phyloP scores from a whole-genome alignment of 192 early-diverging fungal species.

The Geosiphon pyriformis region DNA sequence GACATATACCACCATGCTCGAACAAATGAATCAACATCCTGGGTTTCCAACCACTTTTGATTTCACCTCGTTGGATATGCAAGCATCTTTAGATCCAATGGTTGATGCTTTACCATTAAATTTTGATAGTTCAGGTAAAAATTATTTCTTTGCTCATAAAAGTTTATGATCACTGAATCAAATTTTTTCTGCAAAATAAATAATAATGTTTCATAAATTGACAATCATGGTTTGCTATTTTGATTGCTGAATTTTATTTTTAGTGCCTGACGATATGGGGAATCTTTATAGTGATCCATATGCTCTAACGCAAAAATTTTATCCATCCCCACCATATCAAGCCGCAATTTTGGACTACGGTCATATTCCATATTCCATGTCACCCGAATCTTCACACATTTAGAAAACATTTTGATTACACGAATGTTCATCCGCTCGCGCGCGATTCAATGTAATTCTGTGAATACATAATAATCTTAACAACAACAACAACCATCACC shows the following conservation, averaged over 20 bases:
- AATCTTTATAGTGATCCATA: slow-evolving; percentile 7
- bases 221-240: no score
- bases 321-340: slow-evolving; percentile 24
- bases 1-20: neutral
- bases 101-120: slow-evolving; percentile 1
- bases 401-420: slow-evolving; percentile 16
- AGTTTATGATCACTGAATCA: no score
- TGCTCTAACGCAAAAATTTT: slow-evolving; percentile 6
- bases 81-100: neutral
- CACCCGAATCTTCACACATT: slow-evolving; percentile 9
- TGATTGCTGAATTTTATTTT: neutral
- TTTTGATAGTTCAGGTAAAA: neutral
- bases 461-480: no score
- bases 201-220: no score
- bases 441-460: neutral
- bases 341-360: neutral
- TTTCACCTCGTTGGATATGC: slow-evolving; percentile 2
- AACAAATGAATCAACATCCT: slow-evolving; percentile 5
- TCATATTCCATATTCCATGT: slow-evolving; percentile 2
- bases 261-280: neutral
- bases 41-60: neutral
- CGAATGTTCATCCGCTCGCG: neutral
- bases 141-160: neutral
- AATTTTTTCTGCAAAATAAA: no score
- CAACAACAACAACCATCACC: neutral